Evolutionary conservation across 306 rosid species (phyloP).

Genomic region (Heteromeles arbutifolia): DNA sequence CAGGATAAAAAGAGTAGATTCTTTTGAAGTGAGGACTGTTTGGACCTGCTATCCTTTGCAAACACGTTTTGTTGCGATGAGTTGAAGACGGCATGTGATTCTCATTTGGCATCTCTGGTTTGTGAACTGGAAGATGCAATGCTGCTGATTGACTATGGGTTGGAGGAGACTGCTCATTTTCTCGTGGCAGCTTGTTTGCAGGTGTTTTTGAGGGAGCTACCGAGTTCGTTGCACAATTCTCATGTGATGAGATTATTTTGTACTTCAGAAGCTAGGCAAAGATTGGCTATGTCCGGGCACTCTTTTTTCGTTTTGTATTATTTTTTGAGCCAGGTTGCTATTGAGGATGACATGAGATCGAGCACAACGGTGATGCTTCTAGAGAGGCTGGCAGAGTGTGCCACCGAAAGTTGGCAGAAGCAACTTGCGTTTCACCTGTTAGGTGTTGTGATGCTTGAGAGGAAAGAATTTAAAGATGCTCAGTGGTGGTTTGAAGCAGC

Average conservation of each 20-base stretch:
- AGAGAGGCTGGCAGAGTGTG: slow-evolving; percentile 76
- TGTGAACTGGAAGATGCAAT: slow-evolving; percentile 53
- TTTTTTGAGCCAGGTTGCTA: slow-evolving; percentile 66
- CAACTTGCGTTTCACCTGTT: slow-evolving; percentile 70
- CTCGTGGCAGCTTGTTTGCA: slow-evolving; percentile 88
- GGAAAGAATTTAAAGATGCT: slow-evolving; percentile 77
- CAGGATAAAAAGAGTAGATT: slow-evolving; percentile 49
- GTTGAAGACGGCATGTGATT: slow-evolving; percentile 69
- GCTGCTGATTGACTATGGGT: slow-evolving; percentile 62
- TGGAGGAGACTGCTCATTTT: slow-evolving; percentile 67
- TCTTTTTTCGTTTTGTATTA: slow-evolving; percentile 65
- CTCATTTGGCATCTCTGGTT: slow-evolving; percentile 59
- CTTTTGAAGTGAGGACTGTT: slow-evolving; percentile 37
- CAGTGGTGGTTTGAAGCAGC: slow-evolving; percentile 66
- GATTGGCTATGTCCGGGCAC: slow-evolving; percentile 51
- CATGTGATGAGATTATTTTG: slow-evolving; percentile 50
- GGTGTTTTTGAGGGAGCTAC: slow-evolving; percentile 75
- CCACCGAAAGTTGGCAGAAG: slow-evolving; percentile 63
- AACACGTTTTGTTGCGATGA: slow-evolving; percentile 78
- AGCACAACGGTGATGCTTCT: slow-evolving; percentile 74
- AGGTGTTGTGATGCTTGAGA: slow-evolving; percentile 79
- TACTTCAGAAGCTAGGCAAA: slow-evolving; percentile 63
- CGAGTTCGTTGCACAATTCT: slow-evolving; percentile 42
- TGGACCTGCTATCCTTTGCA: slow-evolving; percentile 61
- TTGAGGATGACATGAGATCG: slow-evolving; percentile 85